phyloP scores from a whole-genome alignment of 2,329 filamentous ascomycete genomes.

The Hirsutella minnesotensis region DNA sequence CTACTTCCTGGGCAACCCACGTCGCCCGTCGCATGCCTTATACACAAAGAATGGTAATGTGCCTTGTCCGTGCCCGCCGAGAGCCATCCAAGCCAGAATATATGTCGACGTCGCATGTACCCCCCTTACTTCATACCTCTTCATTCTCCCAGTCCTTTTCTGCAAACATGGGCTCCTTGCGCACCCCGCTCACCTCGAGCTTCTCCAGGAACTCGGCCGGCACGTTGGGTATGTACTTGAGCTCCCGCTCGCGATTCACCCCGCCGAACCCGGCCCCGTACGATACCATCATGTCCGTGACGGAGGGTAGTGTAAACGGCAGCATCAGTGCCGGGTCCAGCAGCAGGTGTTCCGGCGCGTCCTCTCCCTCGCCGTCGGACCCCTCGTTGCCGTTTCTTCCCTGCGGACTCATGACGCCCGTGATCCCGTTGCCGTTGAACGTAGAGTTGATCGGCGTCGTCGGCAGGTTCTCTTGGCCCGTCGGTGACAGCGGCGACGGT shows the following conservation, averaged over 20 bases:
- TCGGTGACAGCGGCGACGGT: conserved; percentile 26
- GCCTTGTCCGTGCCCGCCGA: neutral
- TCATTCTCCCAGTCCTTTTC: conserved; percentile 59
- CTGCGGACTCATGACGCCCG: conserved; percentile 29
- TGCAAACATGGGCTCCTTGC: conserved; percentile 43
- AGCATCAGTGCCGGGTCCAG: conserved; percentile 86
- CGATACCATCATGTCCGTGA: conserved; percentile 92
- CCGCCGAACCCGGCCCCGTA: conserved; percentile 94
- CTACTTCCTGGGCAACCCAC: too few species aligned
- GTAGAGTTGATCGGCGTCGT: conserved; percentile 29
- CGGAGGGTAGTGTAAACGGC: conserved; percentile 88
- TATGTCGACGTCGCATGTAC: neutral
- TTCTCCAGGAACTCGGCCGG: conserved; percentile 87
- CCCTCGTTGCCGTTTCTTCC: conserved; percentile 19
- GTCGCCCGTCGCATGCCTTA: too few species aligned
- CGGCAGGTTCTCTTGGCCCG: conserved; percentile 21
- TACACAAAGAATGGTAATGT: too few species aligned
- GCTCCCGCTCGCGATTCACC: conserved; percentile 77
- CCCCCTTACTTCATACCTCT: conserved; percentile 28
- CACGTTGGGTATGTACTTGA: conserved; percentile 92
- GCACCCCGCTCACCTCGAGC: conserved; percentile 53
- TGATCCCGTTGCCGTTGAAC: conserved; percentile 29
- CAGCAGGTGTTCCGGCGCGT: conserved; percentile 63
- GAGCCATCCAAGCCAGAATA: neutral
- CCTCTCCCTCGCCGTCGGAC: conserved; percentile 42